These are phyloP conservation scores for Exophiala lecanii-corni DNA, from an alignment of 2,329 filamentous ascomycete species.

Conservation along the genomic window DNA sequence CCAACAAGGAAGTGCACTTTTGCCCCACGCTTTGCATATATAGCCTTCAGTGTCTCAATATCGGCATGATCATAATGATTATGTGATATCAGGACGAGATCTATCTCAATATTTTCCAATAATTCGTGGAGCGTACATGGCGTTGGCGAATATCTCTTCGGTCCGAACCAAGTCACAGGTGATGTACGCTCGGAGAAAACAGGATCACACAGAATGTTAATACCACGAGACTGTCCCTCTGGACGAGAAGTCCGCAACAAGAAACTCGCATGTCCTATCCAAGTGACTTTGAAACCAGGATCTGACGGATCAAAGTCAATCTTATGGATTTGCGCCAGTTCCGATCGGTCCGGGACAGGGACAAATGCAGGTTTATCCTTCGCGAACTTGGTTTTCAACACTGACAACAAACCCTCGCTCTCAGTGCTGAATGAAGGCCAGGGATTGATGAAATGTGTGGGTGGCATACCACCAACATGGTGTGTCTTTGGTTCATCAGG, in stretches of 20 bases:
- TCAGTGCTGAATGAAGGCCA: constrained; percentile 39
- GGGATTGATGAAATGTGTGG: constrained; percentile 45
- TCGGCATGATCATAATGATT: constrained; percentile 57
- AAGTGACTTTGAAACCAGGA: constrained; percentile 42
- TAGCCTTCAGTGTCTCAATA: constrained; percentile 39
- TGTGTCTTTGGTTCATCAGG: constrained; percentile 30
- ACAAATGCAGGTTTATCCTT: constrained; percentile 32
- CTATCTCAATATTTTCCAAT: constrained; percentile 40
- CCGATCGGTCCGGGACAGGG: constrained; percentile 40
- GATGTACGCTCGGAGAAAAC: constrained; percentile 50
- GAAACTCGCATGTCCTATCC: constrained; percentile 50
- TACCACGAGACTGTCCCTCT: constrained; percentile 31
- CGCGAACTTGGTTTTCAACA: constrained; percentile 32
- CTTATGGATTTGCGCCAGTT: constrained; percentile 39
- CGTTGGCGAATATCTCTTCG: constrained; percentile 48
- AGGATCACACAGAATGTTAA: constrained; percentile 50
- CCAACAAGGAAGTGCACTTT: constrained; percentile 44
- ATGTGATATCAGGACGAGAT: constrained; percentile 51
- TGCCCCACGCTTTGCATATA: constrained; percentile 37
- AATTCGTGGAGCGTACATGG: constrained; percentile 48
- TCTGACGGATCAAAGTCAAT: constrained; percentile 20
- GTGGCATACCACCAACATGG: constrained; percentile 39
- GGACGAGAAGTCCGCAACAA: constrained; percentile 39
- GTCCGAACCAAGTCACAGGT: constrained; percentile 44
- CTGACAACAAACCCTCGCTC: constrained; percentile 24